Evolutionary conservation across 306 rosid genomes (phyloP).

Genomic region (Castanea crenata): DNA sequence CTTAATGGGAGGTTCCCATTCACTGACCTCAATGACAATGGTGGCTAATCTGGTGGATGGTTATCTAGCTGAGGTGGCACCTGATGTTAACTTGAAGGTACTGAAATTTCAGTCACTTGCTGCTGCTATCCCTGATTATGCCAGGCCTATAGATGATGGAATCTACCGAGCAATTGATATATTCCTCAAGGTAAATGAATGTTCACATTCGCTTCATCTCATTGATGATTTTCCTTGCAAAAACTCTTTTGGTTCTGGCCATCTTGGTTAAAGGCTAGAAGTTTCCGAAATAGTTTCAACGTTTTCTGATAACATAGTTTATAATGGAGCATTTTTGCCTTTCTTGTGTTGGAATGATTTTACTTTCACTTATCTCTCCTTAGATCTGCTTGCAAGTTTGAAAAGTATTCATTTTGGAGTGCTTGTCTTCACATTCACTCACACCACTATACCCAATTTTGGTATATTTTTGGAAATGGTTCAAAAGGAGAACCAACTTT

Average conservation of each 20-base stretch:
- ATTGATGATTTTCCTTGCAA: neutral
- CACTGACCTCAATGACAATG: conserved; percentile 47
- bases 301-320: neutral
- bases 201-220: neutral
- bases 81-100: conserved; percentile 75
- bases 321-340: conserved; percentile 2
- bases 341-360: neutral
- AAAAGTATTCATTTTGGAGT: neutral
- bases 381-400: neutral
- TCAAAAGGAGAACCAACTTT: neutral
- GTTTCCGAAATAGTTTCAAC: neutral
- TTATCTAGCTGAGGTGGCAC: conserved; percentile 86
- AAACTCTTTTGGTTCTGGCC: neutral
- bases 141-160: conserved; percentile 76
- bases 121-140: conserved; percentile 71
- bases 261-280: neutral
- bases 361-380: neutral
- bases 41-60: conserved; percentile 81
- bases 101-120: conserved; percentile 76
- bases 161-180: conserved; percentile 85
- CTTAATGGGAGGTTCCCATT: conserved; percentile 42
- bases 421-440: neutral
- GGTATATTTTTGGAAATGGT: neutral
- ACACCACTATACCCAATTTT: neutral
- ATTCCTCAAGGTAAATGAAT: conserved; percentile 70